Conservation (phyloP, 2,329 filamentous ascomycete species). For the Pseudocercospora cruenta region DNA sequence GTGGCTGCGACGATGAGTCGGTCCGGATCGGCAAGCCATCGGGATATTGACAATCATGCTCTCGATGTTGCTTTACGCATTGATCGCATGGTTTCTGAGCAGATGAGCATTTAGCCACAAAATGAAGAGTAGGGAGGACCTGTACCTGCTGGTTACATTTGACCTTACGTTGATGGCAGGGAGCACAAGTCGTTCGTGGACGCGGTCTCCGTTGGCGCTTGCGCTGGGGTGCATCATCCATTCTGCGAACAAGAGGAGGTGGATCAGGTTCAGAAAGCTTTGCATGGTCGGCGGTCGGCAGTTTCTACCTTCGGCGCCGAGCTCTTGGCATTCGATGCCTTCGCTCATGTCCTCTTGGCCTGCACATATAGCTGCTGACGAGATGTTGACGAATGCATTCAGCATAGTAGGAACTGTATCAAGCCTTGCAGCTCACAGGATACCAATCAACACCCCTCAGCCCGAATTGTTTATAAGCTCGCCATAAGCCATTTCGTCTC, state of each 20-base stretch:
- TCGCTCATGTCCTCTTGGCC: no score
- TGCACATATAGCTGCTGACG: no score
- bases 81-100: conserved; percentile 4
- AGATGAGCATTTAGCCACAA: no score
- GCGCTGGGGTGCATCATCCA: not conserved
- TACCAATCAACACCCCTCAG: no score
- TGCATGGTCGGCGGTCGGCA: not conserved
- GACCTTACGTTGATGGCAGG: not conserved
- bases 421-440: no score
- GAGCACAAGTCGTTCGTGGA: not conserved
- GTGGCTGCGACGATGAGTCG: not conserved
- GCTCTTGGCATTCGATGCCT: not conserved
- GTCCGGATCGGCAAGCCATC: not conserved
- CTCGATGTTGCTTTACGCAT: not conserved
- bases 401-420: no score
- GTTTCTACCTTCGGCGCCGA: no score
- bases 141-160: conserved; percentile 1
- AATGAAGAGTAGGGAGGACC: not conserved
- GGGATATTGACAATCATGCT: not conserved
- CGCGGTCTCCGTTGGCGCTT: not conserved
- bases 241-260: not conserved
- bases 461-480: no score
- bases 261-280: no score
- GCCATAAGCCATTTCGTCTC: not conserved
- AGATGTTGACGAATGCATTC: no score